Base-by-base conservation (phyloP, 345 rosid genomes). In the Litchi chinensis region DNA sequence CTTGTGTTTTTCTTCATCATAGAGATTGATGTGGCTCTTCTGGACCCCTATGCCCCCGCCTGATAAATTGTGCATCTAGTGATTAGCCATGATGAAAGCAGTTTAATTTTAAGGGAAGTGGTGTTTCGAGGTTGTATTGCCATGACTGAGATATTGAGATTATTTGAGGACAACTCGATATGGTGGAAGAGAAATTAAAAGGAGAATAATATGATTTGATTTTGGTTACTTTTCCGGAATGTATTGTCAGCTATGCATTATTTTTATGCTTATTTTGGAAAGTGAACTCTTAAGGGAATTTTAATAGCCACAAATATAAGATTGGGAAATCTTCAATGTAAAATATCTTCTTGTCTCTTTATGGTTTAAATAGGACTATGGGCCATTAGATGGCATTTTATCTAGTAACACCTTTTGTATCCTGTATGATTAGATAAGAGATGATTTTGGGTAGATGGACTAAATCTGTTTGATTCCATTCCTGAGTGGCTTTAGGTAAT, bases 1-100 rank as follows among this genome's bases (percentile, higher is more conserved):
- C n/a, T 52, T 77, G 24, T 43, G 72, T 66, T 39, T 19, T 52
- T 76, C 21, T 68, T 24, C 66, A 56, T 75, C n/a, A 19, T 76
- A 52, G 24, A 37, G 40, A 54, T 21, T 76, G 52, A 76, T 39
- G n/a, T 56, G 65, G 65, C 54, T 41, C 3, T 40, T 0, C 24
- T 63, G 24, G 22, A 54, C 66, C 73, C 39, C 32, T 11, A 39
- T 57, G 21, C 13, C 7, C n/a, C 19, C 7, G 24, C 21, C 9
- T 15, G 65, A 54, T 12, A 37, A 15, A 52, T 52, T 66, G 40
- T 76, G 54, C 65, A 21, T 52, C 40, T 56, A 56, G 15, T 40
- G 40, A 15, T 4, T n/a, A 64, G 18, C 39, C 50, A 12, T 48
- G 6, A n/a, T 21, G 15, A 15, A 41, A 63, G 40, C 50, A 2